A percentile compares a stretch with the other conserved stretches of the same genome.
Evolutionary conservation across 2,329 filamentous ascomycete genomes (phyloP).

Genomic region (Aspergillus fumigatiaffinis): DNA sequence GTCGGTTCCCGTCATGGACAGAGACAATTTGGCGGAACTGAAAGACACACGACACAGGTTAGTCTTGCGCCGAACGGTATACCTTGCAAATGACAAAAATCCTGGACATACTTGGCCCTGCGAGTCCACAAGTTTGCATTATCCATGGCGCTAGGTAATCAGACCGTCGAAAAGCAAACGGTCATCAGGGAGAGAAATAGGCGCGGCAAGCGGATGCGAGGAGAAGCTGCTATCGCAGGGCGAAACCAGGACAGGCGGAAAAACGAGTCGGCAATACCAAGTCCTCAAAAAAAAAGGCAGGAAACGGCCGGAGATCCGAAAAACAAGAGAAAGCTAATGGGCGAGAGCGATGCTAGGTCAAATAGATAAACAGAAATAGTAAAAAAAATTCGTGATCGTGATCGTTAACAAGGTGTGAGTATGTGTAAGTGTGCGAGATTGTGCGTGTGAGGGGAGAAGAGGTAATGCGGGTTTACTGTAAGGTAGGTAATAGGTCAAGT

Average conservation of each 20-base stretch:
- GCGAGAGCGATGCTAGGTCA: slow-evolving; percentile 4
- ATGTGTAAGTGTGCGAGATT: neutral
- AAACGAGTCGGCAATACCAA: neutral
- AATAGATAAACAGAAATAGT: slow-evolving; percentile 4
- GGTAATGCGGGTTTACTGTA: neutral
- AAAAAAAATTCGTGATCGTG: slow-evolving; percentile 20
- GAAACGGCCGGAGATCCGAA: slow-evolving; percentile 17
- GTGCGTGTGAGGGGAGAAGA: slow-evolving; percentile 3
- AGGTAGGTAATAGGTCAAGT: neutral
- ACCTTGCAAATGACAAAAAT: slow-evolving; percentile 2
- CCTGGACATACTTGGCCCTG: slow-evolving; percentile 44
- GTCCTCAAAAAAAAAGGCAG: neutral
- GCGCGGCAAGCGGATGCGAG: slow-evolving; percentile 12
- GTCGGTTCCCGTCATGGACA: slow-evolving; percentile 66
- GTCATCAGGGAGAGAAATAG: slow-evolving; percentile 29
- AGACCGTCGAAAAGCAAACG: slow-evolving; percentile 34
- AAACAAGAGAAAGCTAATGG: slow-evolving; percentile 5
- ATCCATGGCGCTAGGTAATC: slow-evolving; percentile 42
- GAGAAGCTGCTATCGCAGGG: neutral
- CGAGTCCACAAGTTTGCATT: slow-evolving; percentile 50
- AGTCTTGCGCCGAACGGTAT: slow-evolving; percentile 5
- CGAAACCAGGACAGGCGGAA: neutral
- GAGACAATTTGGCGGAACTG: slow-evolving; percentile 84
- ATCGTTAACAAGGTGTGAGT: slow-evolving; percentile 6
- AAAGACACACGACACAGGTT: slow-evolving; percentile 20